These are phyloP conservation scores for Monosporascus sp. DNA, from an alignment of 2,329 filamentous ascomycete genomes.

Conservation along the genomic window DNA sequence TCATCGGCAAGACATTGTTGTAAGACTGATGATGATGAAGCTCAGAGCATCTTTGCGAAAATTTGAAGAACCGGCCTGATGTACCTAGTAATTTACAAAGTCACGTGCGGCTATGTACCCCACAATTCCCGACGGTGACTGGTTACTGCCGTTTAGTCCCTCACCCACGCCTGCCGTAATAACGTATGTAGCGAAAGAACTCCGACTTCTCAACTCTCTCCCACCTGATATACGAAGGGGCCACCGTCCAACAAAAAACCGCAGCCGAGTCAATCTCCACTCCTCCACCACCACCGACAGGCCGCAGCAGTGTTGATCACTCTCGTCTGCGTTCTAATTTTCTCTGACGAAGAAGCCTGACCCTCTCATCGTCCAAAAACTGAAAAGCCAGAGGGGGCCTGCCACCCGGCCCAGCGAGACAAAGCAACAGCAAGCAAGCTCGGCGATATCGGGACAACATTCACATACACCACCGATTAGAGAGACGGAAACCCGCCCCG, in stretches of 20 bases:
- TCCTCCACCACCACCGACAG: background rate
- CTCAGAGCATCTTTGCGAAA: background rate
- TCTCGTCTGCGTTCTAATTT: background rate
- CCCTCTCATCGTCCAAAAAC: too few species aligned
- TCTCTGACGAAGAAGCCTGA: background rate
- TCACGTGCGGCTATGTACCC: background rate
- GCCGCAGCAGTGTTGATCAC: background rate
- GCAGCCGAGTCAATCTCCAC: conserved; percentile 1
- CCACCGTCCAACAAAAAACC: background rate
- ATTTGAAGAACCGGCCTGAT: background rate
- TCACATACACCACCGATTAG: too few species aligned
- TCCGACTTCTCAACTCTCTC: conserved; percentile 3
- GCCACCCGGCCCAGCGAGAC: too few species aligned
- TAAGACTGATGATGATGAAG: conserved; percentile 12
- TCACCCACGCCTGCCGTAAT: background rate
- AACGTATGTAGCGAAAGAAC: background rate
- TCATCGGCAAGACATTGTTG: too few species aligned
- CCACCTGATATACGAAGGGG: background rate
- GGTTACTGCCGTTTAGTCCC: background rate
- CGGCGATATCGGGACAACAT: too few species aligned
- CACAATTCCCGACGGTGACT: background rate
- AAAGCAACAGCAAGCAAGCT: too few species aligned
- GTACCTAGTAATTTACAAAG: background rate
- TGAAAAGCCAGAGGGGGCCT: too few species aligned
- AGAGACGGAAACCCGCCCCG: background rate